Percentiles rank a stretch among this genome's conserved stretches.
phyloP scores from a whole-genome alignment of 805 yeast species.

The Yarrowia keelungensis region DNA sequence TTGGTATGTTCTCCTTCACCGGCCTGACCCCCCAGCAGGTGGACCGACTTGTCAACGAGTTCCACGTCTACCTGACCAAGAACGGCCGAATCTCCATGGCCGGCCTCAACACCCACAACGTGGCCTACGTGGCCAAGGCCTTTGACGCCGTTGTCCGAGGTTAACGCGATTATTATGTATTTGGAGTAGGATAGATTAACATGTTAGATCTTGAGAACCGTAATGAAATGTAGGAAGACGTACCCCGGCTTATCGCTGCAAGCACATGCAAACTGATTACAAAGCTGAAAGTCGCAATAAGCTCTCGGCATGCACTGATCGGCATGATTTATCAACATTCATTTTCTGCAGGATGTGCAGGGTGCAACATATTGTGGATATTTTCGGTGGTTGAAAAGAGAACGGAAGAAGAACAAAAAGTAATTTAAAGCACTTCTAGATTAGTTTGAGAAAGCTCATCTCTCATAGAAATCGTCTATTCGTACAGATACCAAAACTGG shows the following conservation, averaged over 20 bases:
- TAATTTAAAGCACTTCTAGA: no score
- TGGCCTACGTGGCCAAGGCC: constrained; percentile 58
- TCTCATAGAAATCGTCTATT: no score
- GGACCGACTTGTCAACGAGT: constrained; percentile 68
- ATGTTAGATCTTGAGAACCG: no score
- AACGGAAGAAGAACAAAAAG: no score
- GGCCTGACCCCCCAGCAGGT: constrained; percentile 79
- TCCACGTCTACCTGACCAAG: constrained; percentile 80
- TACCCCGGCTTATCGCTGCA: not conserved
- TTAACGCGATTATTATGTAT: not conserved
- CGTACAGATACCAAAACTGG: no score
- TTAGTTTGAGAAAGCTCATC: no score
- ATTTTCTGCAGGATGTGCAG: not conserved
- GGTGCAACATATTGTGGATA: no score
- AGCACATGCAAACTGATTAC: constrained; percentile 3
- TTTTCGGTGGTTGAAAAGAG: no score
- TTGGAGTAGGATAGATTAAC: constrained; percentile 24
- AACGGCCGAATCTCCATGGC: constrained; percentile 93
- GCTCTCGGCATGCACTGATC: constrained; percentile 23
- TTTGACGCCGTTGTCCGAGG: constrained; percentile 48
- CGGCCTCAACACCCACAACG: constrained; percentile 82
- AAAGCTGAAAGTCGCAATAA: not conserved
- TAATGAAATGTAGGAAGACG: no score
- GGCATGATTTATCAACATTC: constrained; percentile 6
- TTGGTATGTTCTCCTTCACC: constrained; percentile 97